Evolutionary conservation across 2,329 filamentous ascomycete species (phyloP), one percentile per base, ranked within the genome.

Genomic region (Phoma sp.): DNA sequence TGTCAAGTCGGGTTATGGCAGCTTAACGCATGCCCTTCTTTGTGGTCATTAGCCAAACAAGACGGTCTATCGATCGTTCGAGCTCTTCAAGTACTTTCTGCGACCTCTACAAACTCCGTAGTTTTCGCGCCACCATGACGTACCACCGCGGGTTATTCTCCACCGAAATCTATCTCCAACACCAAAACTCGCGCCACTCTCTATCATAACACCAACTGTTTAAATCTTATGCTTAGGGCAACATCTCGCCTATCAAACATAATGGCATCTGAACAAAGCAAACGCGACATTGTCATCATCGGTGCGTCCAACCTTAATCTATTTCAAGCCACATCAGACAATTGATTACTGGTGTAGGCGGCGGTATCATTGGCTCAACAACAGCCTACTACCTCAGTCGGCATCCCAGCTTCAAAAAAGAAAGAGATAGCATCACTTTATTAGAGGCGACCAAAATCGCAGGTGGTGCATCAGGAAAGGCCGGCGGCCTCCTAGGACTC

Each of bases 391-490:
- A 88, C 70, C 81, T 98, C 38, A 95, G 92, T 2, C 87, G 90
- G 60, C 93, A 98, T 73, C 87, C 90, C 25, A 86, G 84, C 27
- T 98, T 90, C 78, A 83, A 95, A 72, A 86, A 87, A 37, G 76
- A 83, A 22, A 83, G 85, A 47, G 90, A 96, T 73, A 87, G 82
- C 47, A 88, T 98, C 66, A 96, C 90, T 1, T 81, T 99, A 27
- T 82, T 98, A 49, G 95, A 99, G 79, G 92, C 95, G 0, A 87
- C 86, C 3, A 82, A 87, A 39, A 88, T 98, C 60, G 95, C 95
- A 6, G 86, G 91, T n/a, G 93, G 90, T 23, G 93, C 95, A 33
- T 96, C 92, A 7, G 95, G 95, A 36, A 98, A 97, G 77, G 93
- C 95, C 0, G 95, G 95, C 13, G 95, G 95, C 1, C 81, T 99